Percentiles rank a stretch among this genome's conserved stretches.
Conservation (phyloP, 495 filamentous ascomycete species). For the Trichoderma asperelloides region DNA sequence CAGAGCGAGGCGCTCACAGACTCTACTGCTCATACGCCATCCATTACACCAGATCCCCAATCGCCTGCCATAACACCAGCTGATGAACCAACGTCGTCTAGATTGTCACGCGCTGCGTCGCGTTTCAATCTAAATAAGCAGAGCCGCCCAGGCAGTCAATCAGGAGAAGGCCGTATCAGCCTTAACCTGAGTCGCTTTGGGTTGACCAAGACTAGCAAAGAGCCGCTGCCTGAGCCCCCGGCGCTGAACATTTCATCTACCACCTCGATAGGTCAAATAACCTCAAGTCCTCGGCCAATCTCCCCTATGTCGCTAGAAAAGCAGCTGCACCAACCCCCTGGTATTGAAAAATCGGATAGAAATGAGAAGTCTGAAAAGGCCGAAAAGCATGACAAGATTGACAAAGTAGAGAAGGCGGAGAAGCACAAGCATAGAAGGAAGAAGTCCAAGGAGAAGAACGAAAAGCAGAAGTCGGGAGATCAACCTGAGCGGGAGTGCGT, state of each 20-base stretch:
- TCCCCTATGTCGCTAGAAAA: neutral
- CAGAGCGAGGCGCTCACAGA: constrained; percentile 40
- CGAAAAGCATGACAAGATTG: constrained; percentile 25
- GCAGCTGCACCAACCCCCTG: neutral
- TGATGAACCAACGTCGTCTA: constrained; percentile 42
- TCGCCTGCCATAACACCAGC: constrained; percentile 34
- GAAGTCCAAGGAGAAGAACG: constrained; percentile 27
- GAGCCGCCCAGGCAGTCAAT: constrained; percentile 59
- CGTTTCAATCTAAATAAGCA: constrained; percentile 7
- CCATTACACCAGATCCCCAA: constrained; percentile 25
- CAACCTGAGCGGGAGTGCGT: constrained; percentile 64
- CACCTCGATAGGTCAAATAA: constrained; percentile 25
- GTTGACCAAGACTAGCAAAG: constrained; percentile 41
- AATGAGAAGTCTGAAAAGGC: neutral
- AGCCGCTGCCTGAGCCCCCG: constrained; percentile 28
- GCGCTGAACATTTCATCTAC: constrained; percentile 19
- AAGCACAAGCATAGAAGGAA: constrained; percentile 33
- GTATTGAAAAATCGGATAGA: neutral
- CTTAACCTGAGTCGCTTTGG: constrained; percentile 57
- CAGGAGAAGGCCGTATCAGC: constrained; percentile 58
- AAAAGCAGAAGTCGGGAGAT: constrained; percentile 23
- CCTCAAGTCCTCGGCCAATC: neutral
- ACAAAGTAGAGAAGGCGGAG: constrained; percentile 33
- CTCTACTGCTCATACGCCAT: constrained; percentile 29
- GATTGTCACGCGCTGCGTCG: constrained; percentile 33